phyloP scores from a whole-genome alignment of 1,284 basidiomycete species.

The Athelia psychrophila region DNA sequence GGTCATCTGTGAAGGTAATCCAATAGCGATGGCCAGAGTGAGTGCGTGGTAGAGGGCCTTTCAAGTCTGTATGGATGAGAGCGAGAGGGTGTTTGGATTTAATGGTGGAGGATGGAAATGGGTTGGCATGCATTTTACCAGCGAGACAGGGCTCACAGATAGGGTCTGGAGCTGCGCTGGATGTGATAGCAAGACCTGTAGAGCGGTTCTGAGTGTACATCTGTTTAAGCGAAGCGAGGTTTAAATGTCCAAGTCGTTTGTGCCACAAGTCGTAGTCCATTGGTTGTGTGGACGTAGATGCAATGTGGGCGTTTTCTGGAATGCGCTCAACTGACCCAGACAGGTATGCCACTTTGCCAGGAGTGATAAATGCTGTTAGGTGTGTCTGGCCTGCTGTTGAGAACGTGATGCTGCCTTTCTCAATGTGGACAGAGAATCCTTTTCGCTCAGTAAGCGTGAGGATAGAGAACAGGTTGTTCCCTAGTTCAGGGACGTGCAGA shows the following conservation, averaged over 20 bases:
- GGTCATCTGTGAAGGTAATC: too few relatives aligned
- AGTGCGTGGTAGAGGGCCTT: conserved; percentile 17
- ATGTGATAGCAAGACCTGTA: background rate
- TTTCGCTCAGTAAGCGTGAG: background rate
- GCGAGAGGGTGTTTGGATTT: conserved; percentile 14
- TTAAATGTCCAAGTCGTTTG: conserved; percentile 12
- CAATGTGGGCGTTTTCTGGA: background rate
- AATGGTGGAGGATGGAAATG: conserved; percentile 12
- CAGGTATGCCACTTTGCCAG: background rate
- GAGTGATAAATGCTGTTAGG: background rate
- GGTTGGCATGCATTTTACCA: conserved; percentile 20
- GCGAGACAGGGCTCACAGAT: conserved; percentile 27
- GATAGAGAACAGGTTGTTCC: conserved; percentile 8
- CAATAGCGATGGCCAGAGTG: too few relatives aligned
- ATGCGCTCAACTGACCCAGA: background rate
- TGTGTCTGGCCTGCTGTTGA: background rate
- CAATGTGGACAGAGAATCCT: conserved; percentile 10
- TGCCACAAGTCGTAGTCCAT: conserved; percentile 13
- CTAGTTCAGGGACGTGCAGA: conserved; percentile 7
- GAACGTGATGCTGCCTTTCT: conserved; percentile 7
- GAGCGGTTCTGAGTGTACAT: conserved; percentile 3
- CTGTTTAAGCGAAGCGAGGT: background rate
- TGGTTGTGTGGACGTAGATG: conserved; percentile 9
- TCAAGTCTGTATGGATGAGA: conserved; percentile 23
- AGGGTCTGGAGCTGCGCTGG: conserved; percentile 10